Percentiles rank a stretch among this genome's conserved stretches.
Conservation (phyloP, 192 early-diverging fungal species). For the Podila minutissima region DNA sequence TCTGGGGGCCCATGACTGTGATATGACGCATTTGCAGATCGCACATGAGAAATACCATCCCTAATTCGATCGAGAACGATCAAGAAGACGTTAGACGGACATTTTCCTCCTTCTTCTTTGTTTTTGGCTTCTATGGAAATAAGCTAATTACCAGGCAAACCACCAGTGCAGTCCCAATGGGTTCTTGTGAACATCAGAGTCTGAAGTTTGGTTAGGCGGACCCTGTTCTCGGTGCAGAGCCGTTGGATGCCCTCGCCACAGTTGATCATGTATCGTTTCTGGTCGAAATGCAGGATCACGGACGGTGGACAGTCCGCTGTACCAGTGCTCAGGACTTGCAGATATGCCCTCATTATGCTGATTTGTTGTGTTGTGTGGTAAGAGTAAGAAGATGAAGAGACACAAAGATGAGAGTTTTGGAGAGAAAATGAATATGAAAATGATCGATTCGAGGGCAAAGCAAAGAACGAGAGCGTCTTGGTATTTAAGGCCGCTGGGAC, state of each 20-base stretch:
- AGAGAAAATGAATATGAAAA: too few species aligned
- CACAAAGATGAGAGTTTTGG: too few species aligned
- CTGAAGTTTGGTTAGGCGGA: constrained; percentile 72
- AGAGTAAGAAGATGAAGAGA: too few species aligned
- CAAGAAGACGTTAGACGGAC: not conserved
- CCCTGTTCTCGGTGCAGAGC: constrained; percentile 76
- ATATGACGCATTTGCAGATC: constrained; percentile 72
- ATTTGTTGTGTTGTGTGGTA: too few species aligned
- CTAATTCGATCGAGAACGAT: constrained; percentile 32
- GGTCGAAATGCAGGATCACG: constrained; percentile 76
- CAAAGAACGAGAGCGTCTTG: too few species aligned
- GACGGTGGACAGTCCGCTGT: constrained; percentile 59
- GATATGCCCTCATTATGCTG: constrained; percentile 52
- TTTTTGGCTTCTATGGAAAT: too few species aligned
- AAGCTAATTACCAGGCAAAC: constrained; percentile 74
- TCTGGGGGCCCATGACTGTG: constrained; percentile 73
- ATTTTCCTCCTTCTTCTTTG: not conserved
- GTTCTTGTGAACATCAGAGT: constrained; percentile 81
- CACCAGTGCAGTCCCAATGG: constrained; percentile 85
- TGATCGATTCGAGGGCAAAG: too few species aligned
- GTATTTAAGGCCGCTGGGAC: too few species aligned
- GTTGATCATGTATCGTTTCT: constrained; percentile 87
- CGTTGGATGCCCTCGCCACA: constrained; percentile 90
- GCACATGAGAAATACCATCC: constrained; percentile 88
- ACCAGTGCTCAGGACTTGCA: constrained; percentile 52